phyloP scores from a whole-genome alignment of 129 eudicot genomes.

The Centaurea solstitialis region DNA sequence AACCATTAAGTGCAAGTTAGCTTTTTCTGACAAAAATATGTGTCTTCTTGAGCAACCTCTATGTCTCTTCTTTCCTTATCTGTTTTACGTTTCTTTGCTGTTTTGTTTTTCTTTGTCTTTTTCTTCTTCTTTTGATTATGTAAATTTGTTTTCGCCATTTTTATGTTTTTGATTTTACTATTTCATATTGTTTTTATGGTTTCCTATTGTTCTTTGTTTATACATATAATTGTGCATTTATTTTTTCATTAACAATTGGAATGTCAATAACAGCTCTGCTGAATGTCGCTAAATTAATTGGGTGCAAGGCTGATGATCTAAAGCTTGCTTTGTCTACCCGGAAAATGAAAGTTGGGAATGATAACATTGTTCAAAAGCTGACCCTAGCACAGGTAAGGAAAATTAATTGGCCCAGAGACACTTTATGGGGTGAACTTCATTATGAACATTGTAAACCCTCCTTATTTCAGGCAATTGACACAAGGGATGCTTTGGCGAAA shows the following conservation, averaged over 20 bases:
- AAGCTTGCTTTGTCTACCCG: conserved; percentile 83
- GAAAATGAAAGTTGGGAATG: conserved; percentile 78
- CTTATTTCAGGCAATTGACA: conserved; percentile 70
- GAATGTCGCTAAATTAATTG: conserved; percentile 71
- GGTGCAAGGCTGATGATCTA: conserved; percentile 59
- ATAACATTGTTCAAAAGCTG: conserved; percentile 73
- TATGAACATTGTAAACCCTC: background rate
- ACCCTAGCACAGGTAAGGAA: conserved; percentile 76
- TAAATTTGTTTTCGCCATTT: background rate
- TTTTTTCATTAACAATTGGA: background rate
- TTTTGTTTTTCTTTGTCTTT: background rate
- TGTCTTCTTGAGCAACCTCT: background rate
- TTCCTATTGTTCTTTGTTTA: background rate
- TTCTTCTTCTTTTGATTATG: background rate
- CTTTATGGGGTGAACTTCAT: background rate
- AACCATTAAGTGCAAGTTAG: background rate
- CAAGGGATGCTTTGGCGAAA: conserved; percentile 96
- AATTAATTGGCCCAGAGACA: background rate
- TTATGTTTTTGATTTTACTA: too few relatives aligned
- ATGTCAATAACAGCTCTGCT: conserved; percentile 50
- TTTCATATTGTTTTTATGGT: background rate
- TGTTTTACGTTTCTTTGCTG: background rate
- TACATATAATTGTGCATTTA: background rate
- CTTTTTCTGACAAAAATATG: background rate
- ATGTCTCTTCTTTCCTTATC: background rate